Conservation (phyloP, 2,329 filamentous ascomycete species). For the Pseudocercospora crystallina region DNA sequence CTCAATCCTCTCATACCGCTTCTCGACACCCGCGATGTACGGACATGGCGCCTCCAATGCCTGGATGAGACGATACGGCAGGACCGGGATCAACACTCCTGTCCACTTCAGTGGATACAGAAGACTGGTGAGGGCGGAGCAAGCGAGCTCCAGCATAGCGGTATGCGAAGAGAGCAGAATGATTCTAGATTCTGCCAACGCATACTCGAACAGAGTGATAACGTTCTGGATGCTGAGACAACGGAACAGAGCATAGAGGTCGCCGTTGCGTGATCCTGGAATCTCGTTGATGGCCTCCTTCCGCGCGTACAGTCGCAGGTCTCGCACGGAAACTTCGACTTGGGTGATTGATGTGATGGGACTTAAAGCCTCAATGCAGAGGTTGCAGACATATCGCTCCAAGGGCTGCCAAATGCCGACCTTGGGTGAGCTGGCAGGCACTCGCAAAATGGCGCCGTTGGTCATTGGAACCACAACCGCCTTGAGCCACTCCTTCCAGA, state of each 20-base stretch:
- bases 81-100: constrained; percentile 88
- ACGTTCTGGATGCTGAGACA: constrained; percentile 86
- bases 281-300: constrained; percentile 93
- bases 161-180: constrained; percentile 95
- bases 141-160: constrained; percentile 91
- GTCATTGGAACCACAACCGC: constrained; percentile 95
- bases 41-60: constrained; percentile 93
- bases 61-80: constrained; percentile 83
- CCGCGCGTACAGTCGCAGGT: constrained; percentile 85
- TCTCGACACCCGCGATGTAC: constrained; percentile 94
- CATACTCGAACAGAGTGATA: constrained; percentile 88
- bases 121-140: constrained; percentile 78
- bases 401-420: constrained; percentile 94
- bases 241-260: constrained; percentile 90
- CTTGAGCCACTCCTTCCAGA: constrained; percentile 98
- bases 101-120: constrained; percentile 91
- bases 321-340: constrained; percentile 85
- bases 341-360: constrained; percentile 93
- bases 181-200: constrained; percentile 88
- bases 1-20: constrained; percentile 80
- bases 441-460: constrained; percentile 75
- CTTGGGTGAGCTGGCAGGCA: constrained; percentile 84
- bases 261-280: constrained; percentile 84
- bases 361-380: constrained; percentile 91
- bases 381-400: constrained; percentile 93